A percentile compares a stretch with the other conserved stretches of the same genome.
These are phyloP conservation scores for Aspergillus persii DNA, from an alignment of 2,329 filamentous ascomycete genomes.

Conservation along the genomic window DNA sequence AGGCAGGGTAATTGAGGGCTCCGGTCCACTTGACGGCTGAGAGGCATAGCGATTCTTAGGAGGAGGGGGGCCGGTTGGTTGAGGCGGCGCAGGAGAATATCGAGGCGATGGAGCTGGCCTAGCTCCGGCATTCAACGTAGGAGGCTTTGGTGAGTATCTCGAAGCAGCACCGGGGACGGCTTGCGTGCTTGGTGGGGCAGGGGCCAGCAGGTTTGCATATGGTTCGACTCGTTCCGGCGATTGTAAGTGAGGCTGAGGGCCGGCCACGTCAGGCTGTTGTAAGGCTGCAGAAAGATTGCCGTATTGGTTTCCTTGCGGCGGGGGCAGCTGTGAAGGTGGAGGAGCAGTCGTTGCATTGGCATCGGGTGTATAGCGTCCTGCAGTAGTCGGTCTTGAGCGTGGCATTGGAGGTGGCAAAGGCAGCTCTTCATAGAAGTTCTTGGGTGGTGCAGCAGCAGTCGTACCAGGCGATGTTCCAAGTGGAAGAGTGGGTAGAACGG, in stretches of 20 bases:
- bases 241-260: conserved; percentile 26
- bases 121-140: conserved; percentile 27
- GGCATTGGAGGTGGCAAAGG: conserved; percentile 56
- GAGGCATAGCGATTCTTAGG: conserved; percentile 41
- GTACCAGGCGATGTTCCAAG: conserved; percentile 37
- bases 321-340: conserved; percentile 13
- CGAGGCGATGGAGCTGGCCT: conserved; percentile 40
- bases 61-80: conserved; percentile 24
- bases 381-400: conserved; percentile 54
- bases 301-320: conserved; percentile 16
- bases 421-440: conserved; percentile 75
- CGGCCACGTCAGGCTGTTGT: conserved; percentile 17
- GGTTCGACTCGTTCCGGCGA: conserved; percentile 33
- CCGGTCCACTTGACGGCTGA: conserved; percentile 31
- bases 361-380: conserved; percentile 42
- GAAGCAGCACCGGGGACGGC: conserved; percentile 31
- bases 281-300: conserved; percentile 18
- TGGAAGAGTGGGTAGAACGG: conserved; percentile 17
- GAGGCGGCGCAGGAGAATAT: conserved; percentile 48
- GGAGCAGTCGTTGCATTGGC: conserved; percentile 25
- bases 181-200: conserved; percentile 26
- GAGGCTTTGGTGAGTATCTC: conserved; percentile 44
- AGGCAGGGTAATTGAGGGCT: conserved; percentile 40
- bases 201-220: conserved; percentile 29
- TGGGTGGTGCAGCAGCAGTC: conserved; percentile 24